Percentiles rank a stretch among this genome's conserved stretches.
phyloP scores from a whole-genome alignment of 2,329 filamentous ascomycete species.

The Elsinoe australis region DNA sequence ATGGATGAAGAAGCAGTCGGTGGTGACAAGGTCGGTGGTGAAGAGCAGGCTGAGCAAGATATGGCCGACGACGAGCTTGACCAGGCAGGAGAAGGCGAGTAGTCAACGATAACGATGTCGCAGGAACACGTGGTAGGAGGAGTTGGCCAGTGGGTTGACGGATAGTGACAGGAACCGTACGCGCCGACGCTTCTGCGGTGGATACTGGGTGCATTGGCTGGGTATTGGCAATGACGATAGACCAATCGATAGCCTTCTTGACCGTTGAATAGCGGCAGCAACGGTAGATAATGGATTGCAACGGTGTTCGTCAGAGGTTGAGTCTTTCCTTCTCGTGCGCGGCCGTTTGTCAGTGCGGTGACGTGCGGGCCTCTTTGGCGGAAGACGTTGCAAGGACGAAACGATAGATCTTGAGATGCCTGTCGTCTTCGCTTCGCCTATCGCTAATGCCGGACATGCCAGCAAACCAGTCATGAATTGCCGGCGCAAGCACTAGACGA shows the following conservation, averaged over 20 bases:
- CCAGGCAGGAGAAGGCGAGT: neutral
- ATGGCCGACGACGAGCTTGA: neutral
- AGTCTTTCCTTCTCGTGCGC: conserved; percentile 8
- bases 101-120: neutral
- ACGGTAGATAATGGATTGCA: conserved; percentile 17
- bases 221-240: conserved; percentile 8
- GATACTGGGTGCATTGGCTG: conserved; percentile 1
- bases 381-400: neutral
- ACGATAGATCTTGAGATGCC: conserved; percentile 10
- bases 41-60: neutral
- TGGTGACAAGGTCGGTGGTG: no score
- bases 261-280: conserved; percentile 12
- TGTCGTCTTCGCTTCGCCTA: neutral
- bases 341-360: neutral
- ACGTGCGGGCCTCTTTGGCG: no score
- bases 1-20: neutral
- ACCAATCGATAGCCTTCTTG: conserved; percentile 3
- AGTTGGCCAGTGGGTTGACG: neutral
- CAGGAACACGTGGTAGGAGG: conserved; percentile 8
- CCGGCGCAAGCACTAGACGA: neutral
- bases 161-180: conserved; percentile 15
- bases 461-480: no score
- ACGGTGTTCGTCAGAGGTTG: conserved; percentile 17
- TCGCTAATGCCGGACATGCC: neutral
- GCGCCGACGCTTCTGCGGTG: neutral